These are phyloP conservation scores for Tricholoma flavovirens DNA, from an alignment of 768 basidiomycete species.

Conservation along the genomic window DNA sequence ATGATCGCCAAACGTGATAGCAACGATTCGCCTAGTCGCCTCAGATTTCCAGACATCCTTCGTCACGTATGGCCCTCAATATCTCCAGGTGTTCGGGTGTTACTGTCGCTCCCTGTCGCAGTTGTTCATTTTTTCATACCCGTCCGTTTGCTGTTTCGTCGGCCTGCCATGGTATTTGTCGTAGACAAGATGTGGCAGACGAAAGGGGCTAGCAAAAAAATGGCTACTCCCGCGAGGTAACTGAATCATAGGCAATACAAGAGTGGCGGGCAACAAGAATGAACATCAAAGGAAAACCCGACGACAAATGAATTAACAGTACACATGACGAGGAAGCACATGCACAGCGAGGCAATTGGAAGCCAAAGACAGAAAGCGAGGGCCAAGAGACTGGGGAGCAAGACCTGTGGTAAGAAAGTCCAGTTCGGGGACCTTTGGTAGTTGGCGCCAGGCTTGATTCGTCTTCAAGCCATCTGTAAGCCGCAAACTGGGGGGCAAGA, in stretches of 20 bases:
- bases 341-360: background rate
- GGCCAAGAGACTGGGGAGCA: background rate
- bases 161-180: too few species aligned
- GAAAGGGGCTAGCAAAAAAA: background rate
- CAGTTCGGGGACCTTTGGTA: background rate
- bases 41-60: too few species aligned
- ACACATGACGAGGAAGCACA: background rate
- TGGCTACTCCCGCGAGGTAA: background rate
- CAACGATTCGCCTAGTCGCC: background rate
- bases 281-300: background rate
- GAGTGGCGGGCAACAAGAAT: background rate
- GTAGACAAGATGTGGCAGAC: background rate
- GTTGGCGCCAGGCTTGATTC: background rate
- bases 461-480: background rate
- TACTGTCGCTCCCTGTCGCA: too few species aligned
- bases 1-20: background rate
- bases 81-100: too few species aligned
- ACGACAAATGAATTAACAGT: background rate
- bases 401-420: background rate
- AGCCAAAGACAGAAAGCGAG: background rate
- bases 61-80: too few species aligned
- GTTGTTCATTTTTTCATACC: too few species aligned
- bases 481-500: background rate
- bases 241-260: background rate
- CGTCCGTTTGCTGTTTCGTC: too few species aligned